phyloP scores from a whole-genome alignment of 169 alveolate genomes.

The Eimeria necatrix region DNA sequence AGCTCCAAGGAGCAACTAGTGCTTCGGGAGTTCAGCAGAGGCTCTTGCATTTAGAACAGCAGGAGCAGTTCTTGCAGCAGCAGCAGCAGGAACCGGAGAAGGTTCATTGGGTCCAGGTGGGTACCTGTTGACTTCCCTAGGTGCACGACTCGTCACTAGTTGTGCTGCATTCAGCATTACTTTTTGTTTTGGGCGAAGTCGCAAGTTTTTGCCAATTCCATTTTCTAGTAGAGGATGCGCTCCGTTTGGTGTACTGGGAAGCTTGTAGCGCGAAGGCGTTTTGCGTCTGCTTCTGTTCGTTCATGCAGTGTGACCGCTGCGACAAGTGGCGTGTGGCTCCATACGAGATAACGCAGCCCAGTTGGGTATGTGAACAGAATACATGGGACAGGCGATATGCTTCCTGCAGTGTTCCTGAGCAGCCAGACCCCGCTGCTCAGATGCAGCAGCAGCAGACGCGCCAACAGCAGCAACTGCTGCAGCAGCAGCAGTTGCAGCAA shows the following conservation, averaged over 20 bases:
- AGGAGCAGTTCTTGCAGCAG: constrained; percentile 63
- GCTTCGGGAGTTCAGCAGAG: constrained; percentile 77
- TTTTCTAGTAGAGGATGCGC: not conserved
- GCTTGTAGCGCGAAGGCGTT: not conserved
- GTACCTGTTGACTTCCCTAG: not conserved
- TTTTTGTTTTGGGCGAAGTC: not conserved
- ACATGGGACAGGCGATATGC: constrained; percentile 80
- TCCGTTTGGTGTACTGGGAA: not conserved
- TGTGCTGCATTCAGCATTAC: not conserved
- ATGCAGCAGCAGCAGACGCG: constrained; percentile 62
- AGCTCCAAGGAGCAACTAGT: constrained; percentile 45
- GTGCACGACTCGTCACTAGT: not conserved
- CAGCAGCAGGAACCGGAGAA: constrained; percentile 52
- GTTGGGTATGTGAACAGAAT: constrained; percentile 80
- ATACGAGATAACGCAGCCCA: constrained; percentile 66
- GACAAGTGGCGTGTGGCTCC: constrained; percentile 81
- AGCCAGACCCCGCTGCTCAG: constrained; percentile 75
- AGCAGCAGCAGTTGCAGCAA: constrained; percentile 64
- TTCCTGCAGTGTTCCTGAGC: constrained; percentile 76
- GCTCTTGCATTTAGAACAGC: constrained; percentile 69
- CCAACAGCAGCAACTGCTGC: constrained; percentile 50
- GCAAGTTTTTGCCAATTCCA: not conserved
- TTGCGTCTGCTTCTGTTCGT: not conserved
- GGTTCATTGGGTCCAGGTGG: constrained; percentile 70
- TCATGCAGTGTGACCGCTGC: constrained; percentile 80